Conservation (phyloP, 495 filamentous ascomycete species). For the Lepraria neglecta region DNA sequence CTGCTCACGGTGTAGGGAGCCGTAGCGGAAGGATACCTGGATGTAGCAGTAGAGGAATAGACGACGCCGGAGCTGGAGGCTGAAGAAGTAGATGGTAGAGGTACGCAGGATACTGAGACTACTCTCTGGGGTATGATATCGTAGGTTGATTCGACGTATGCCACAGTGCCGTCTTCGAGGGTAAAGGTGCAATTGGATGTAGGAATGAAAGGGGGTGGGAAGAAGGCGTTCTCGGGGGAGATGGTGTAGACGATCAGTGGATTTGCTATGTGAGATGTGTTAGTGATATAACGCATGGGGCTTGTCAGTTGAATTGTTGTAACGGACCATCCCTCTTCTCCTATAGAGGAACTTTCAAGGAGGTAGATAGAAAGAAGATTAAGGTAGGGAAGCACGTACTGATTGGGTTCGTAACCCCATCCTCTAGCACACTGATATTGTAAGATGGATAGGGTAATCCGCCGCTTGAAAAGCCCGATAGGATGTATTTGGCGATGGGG, state of each 20-base stretch:
- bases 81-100: neutral
- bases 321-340: neutral
- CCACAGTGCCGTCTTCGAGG: constrained; percentile 8
- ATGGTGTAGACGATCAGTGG: constrained; percentile 11
- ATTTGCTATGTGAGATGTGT: constrained; percentile 1
- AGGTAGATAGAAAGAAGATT: neutral
- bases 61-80: too few relatives aligned
- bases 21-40: neutral
- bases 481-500: neutral
- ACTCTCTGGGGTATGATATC: constrained; percentile 13
- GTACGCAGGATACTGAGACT: constrained; percentile 7
- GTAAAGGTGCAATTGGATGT: constrained; percentile 14
- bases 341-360: neutral
- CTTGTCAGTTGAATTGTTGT: too few relatives aligned
- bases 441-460: constrained; percentile 5
- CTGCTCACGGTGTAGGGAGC: neutral
- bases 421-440: constrained; percentile 8
- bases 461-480: neutral
- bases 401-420: constrained; percentile 5
- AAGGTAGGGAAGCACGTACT: neutral
- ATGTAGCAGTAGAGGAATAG: neutral
- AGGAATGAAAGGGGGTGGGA: neutral
- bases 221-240: neutral
- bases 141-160: constrained; percentile 4
- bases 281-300: neutral